Evolutionary conservation across 106 monocot species (phyloP).

Genomic region (Chionographis japonica): DNA sequence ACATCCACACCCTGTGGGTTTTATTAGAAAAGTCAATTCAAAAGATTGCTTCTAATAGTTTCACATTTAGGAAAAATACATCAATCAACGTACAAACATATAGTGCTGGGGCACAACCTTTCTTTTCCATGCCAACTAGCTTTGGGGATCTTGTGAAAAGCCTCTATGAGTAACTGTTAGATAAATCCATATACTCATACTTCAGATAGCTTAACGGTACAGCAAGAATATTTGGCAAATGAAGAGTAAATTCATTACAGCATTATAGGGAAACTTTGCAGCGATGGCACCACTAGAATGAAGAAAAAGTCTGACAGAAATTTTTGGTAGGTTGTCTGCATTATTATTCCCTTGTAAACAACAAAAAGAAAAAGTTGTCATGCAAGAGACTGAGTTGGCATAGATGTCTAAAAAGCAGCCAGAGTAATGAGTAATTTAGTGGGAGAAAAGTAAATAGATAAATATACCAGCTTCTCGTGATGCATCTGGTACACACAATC

Average conservation of each 20-base stretch:
- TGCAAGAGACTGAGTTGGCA: background rate
- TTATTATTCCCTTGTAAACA: conserved; percentile 6
- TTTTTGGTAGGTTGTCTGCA: conserved; percentile 30
- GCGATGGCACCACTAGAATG: conserved; percentile 79
- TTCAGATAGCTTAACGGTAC: background rate
- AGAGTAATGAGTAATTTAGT: background rate
- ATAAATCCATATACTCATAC: conserved; percentile 2
- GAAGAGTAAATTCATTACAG: conserved; percentile 28
- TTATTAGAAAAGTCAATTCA: background rate
- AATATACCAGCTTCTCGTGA: conserved; percentile 37
- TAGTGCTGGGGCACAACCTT: conserved; percentile 43
- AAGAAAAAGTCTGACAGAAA: conserved; percentile 60
- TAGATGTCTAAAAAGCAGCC: conserved; percentile 8
- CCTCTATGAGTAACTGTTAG: conserved; percentile 60
- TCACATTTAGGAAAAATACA: background rate
- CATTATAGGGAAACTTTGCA: conserved; percentile 80
- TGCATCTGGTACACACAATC: conserved; percentile 9
- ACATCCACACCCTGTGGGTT: conserved; percentile 72
- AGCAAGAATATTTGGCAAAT: background rate
- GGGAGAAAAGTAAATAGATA: background rate
- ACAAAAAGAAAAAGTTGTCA: background rate
- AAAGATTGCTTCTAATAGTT: background rate
- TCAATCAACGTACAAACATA: conserved; percentile 6
- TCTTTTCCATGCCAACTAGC: conserved; percentile 79
- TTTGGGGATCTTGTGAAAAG: conserved; percentile 74